A percentile compares a stretch with the other conserved stretches of the same genome.
phyloP scores from a whole-genome alignment of 2,329 filamentous ascomycete genomes.

The Sordariomycetes sp. region DNA sequence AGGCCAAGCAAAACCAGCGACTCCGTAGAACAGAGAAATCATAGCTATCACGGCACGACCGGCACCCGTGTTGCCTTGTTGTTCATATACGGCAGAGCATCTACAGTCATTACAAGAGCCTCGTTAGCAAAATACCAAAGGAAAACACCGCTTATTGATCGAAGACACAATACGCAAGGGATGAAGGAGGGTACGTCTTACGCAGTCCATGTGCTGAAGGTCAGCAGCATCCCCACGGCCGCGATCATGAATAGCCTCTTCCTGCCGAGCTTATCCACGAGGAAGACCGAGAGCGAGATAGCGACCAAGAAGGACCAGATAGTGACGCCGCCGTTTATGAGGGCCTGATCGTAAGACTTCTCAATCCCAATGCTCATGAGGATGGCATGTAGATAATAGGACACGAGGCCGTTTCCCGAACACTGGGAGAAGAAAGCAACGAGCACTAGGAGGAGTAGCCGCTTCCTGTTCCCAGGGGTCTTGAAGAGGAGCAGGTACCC shows the following conservation, averaged over 20 bases:
- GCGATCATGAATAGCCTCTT: slow-evolving; percentile 23
- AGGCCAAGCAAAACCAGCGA: slow-evolving; percentile 28
- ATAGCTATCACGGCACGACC: slow-evolving; percentile 23
- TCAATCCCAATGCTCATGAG: slow-evolving; percentile 30
- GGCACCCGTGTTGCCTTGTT: slow-evolving; percentile 12
- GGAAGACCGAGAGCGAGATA: slow-evolving; percentile 16
- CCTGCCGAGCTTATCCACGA: slow-evolving; percentile 22
- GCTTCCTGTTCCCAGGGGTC: too few relatives aligned
- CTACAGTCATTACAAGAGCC: slow-evolving; percentile 7
- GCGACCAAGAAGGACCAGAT: slow-evolving; percentile 28
- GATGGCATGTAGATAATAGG: slow-evolving; percentile 28
- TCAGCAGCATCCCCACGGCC: slow-evolving; percentile 22
- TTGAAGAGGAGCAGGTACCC: too few relatives aligned
- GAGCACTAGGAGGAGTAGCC: too few relatives aligned
- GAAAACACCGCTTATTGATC: too few relatives aligned
- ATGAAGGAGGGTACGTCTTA: too few relatives aligned
- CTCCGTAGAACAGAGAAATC: slow-evolving; percentile 26
- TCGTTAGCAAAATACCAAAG: too few relatives aligned
- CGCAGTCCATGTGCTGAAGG: slow-evolving; percentile 23
- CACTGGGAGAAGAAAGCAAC: slow-evolving; percentile 20
- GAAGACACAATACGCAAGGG: too few relatives aligned
- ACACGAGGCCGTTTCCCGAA: slow-evolving; percentile 18
- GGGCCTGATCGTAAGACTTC: slow-evolving; percentile 22
- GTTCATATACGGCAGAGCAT: slow-evolving; percentile 20
- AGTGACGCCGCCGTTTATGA: slow-evolving; percentile 17